A percentile compares a stretch with the other conserved stretches of the same genome.
Evolutionary conservation across 1,284 basidiomycete genomes (phyloP).

Genomic region (Moniliophthora roreri): DNA sequence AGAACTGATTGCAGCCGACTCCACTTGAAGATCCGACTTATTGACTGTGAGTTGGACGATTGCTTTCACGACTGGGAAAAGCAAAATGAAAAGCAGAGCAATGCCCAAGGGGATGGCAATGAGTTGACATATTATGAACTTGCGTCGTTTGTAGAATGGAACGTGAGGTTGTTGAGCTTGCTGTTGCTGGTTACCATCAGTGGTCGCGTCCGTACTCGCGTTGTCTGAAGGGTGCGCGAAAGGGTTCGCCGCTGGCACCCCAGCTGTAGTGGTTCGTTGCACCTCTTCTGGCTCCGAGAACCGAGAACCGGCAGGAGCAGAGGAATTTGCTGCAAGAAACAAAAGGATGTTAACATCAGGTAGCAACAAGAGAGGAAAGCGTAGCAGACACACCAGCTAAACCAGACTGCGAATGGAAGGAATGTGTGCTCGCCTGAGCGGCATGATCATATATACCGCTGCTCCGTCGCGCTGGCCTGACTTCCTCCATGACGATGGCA

Average conservation of each 20-base stretch:
- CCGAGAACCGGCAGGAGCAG: conserved; percentile 33
- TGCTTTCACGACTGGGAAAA: conserved; percentile 65
- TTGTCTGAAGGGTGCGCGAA: background rate
- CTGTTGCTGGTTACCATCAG: conserved; percentile 14
- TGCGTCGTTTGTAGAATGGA: conserved; percentile 38
- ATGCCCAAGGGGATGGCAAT: conserved; percentile 57
- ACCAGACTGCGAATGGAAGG: background rate
- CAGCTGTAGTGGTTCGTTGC: conserved; percentile 28
- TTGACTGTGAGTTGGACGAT: conserved; percentile 65
- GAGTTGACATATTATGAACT: conserved; percentile 42
- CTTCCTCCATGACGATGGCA: conserved; percentile 41
- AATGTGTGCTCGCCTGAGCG: conserved; percentile 31
- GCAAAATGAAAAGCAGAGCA: conserved; percentile 59
- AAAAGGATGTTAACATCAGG: conserved; percentile 4
- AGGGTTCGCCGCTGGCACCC: conserved; percentile 20
- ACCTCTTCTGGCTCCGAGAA: conserved; percentile 23
- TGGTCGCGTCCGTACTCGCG: conserved; percentile 15
- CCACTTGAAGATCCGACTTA: conserved; percentile 48
- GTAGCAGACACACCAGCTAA: conserved; percentile 33
- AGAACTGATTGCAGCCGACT: conserved; percentile 46
- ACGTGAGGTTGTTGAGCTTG: conserved; percentile 18
- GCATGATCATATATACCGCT: conserved; percentile 36
- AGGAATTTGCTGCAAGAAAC: conserved; percentile 35
- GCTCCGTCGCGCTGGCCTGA: conserved; percentile 31
- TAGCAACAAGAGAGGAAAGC: background rate